Evolutionary conservation across 164 flowering plant genomes (phyloP).

Genomic region (Hamamelis virginiana): DNA sequence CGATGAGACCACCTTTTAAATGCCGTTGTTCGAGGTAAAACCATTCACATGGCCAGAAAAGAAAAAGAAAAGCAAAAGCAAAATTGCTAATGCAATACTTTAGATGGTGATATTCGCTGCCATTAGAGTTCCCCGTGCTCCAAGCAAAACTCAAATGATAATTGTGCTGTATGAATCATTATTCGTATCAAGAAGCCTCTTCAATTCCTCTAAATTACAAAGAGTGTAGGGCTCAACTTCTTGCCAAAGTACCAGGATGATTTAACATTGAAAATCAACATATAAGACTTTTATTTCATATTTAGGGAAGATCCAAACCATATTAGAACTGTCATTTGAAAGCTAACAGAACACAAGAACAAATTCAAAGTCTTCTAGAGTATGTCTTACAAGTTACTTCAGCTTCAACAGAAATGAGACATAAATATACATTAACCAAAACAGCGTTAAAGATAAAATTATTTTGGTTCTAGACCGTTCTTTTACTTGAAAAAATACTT

Average conservation of each 20-base stretch:
- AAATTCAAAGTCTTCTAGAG: no score
- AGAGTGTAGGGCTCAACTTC: not conserved
- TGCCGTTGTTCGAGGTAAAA: not conserved
- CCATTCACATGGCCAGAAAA: not conserved
- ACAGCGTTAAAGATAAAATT: not conserved
- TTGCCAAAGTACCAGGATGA: no score
- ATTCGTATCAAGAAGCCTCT: not conserved
- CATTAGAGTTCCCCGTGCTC: not conserved
- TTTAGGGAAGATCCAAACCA: no score
- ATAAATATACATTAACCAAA: not conserved
- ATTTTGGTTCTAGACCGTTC: not conserved
- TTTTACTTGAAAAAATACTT: no score
- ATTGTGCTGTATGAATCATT: not conserved
- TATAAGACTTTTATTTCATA: no score
- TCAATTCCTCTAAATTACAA: not conserved
- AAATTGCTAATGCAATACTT: no score
- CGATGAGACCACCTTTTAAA: not conserved
- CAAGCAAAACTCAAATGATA: not conserved
- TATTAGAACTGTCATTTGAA: no score
- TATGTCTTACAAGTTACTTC: no score
- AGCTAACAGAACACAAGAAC: no score
- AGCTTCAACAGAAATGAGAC: not conserved
- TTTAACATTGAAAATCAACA: no score
- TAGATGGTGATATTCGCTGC: not conserved
- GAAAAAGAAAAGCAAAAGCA: no score